Percentiles rank a stretch among this genome's conserved stretches.
phyloP scores from a whole-genome alignment of 192 early-diverging fungal genomes.

The Bifiguratus adelaidae region DNA sequence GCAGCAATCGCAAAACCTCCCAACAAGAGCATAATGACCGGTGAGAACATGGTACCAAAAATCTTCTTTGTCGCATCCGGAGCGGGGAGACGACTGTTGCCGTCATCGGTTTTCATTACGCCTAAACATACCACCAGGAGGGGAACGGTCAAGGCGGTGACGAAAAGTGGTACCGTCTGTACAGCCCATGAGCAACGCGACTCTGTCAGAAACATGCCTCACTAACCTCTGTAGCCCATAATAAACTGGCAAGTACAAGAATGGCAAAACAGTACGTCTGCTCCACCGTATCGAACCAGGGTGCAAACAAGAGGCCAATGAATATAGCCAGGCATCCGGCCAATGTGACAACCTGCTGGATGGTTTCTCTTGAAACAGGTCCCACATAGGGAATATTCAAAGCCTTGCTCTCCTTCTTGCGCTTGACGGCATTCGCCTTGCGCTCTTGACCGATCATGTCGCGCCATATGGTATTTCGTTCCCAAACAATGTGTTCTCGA shows the following conservation, averaged over 20 bases:
- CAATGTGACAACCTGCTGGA: constrained; percentile 9
- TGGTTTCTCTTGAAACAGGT: too few species aligned
- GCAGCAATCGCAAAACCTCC: constrained; percentile 92
- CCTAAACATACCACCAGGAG: constrained; percentile 73
- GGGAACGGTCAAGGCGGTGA: constrained; percentile 83
- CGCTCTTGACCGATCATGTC: constrained; percentile 92
- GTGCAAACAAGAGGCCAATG: constrained; percentile 37
- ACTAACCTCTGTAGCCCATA: constrained; percentile 88
- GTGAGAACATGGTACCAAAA: constrained; percentile 90
- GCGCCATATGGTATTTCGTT: constrained; percentile 95
- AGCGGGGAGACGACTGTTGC: constrained; percentile 48
- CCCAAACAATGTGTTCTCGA: constrained; percentile 88
- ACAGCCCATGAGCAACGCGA: constrained; percentile 1
- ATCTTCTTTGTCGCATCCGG: constrained; percentile 73
- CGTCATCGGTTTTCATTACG: constrained; percentile 65
- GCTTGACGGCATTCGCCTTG: constrained; percentile 53
- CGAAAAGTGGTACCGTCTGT: constrained; percentile 82
- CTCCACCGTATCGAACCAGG: constrained; percentile 59
- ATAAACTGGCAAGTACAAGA: constrained; percentile 75
- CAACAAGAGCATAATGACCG: constrained; percentile 92
- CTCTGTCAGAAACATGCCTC: background rate
- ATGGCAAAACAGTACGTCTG: constrained; percentile 89
- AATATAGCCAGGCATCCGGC: constrained; percentile 46
- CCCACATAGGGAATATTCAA: constrained; percentile 34
- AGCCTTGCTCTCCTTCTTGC: constrained; percentile 9